Conservation (phyloP, 192 early-diverging fungal genomes). For the Kickxella alabastrina region DNA sequence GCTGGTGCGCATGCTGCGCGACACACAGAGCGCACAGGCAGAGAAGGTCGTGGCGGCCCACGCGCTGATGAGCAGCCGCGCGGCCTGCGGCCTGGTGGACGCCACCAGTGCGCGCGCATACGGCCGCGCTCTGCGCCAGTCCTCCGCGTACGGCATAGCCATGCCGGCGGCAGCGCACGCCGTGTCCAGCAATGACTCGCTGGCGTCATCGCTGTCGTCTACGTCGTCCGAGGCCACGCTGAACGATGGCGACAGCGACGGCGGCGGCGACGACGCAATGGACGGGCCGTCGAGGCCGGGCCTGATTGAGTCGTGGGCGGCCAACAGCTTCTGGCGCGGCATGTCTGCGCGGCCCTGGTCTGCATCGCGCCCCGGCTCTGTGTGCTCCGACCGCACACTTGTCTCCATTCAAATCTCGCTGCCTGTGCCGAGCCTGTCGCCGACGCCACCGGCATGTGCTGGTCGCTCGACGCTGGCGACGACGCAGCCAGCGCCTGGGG, state of each 20-base stretch:
- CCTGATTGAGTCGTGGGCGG: constrained; percentile 29
- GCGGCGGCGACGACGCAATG: neutral
- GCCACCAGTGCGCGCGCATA: constrained; percentile 15
- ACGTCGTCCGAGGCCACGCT: constrained; percentile 24
- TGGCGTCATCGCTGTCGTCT: constrained; percentile 38
- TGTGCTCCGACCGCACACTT: constrained; percentile 21
- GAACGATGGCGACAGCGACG: neutral
- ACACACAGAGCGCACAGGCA: constrained; percentile 31
- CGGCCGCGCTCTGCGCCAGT: neutral
- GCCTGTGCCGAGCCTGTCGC: constrained; percentile 3
- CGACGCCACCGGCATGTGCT: constrained; percentile 41
- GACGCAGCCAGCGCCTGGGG: constrained; percentile 9
- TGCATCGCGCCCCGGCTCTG: constrained; percentile 17
- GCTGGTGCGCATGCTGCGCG: constrained; percentile 24
- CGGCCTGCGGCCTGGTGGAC: constrained; percentile 23
- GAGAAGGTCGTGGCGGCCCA: constrained; percentile 28
- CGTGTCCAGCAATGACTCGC: too few relatives aligned
- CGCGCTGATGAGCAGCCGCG: constrained; percentile 36
- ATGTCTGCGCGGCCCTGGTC: constrained; percentile 17
- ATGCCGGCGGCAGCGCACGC: too few relatives aligned
- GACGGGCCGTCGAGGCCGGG: constrained; percentile 6
- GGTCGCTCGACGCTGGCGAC: constrained; percentile 28
- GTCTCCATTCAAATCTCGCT: neutral
- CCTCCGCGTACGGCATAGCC: neutral
- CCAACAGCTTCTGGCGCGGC: constrained; percentile 26